These are phyloP conservation scores for Exophiala aquamarina DNA, from an alignment of 2,329 filamentous ascomycete genomes.

Conservation along the genomic window DNA sequence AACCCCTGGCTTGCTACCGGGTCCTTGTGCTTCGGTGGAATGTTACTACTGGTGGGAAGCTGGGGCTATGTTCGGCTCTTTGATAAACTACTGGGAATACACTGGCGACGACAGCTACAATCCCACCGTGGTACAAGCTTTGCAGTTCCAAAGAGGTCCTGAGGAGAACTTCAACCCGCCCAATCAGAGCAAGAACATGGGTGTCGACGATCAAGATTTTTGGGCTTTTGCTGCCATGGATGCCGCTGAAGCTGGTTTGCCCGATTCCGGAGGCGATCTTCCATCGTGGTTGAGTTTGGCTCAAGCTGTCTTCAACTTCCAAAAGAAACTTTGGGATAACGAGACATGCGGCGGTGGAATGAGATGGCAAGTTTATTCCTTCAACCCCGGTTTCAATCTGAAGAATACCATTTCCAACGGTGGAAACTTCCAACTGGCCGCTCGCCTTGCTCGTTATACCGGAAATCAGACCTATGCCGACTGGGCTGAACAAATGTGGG, in stretches of 20 bases:
- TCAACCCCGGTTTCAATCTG: constrained; percentile 52
- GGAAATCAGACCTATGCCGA: constrained; percentile 39
- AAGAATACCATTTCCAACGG: constrained; percentile 56
- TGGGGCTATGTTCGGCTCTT: constrained; percentile 36
- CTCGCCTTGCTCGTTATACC: constrained; percentile 40
- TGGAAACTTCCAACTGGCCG: constrained; percentile 51
- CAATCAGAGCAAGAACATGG: constrained; percentile 42
- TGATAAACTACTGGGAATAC: constrained; percentile 45
- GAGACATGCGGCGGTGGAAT: constrained; percentile 68
- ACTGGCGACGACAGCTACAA: constrained; percentile 43
- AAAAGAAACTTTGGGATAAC: constrained; percentile 67
- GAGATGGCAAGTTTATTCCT: constrained; percentile 73
- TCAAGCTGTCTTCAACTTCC: constrained; percentile 76
- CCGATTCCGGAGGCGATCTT: constrained; percentile 38
- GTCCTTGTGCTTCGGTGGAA: constrained; percentile 25
- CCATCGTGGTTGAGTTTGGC: constrained; percentile 72
- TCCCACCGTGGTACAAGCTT: constrained; percentile 37
- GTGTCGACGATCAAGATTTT: constrained; percentile 33
- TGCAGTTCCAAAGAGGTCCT: constrained; percentile 41
- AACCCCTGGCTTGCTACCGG: constrained; percentile 33
- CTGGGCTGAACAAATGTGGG: constrained; percentile 38
- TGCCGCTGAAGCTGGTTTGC: constrained; percentile 38
- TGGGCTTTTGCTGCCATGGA: constrained; percentile 41
- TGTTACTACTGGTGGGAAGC: constrained; percentile 41
- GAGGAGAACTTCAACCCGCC: constrained; percentile 41